Conservation (phyloP, 1,284 basidiomycete genomes). For the Cryptococcus amylolentus region DNA sequence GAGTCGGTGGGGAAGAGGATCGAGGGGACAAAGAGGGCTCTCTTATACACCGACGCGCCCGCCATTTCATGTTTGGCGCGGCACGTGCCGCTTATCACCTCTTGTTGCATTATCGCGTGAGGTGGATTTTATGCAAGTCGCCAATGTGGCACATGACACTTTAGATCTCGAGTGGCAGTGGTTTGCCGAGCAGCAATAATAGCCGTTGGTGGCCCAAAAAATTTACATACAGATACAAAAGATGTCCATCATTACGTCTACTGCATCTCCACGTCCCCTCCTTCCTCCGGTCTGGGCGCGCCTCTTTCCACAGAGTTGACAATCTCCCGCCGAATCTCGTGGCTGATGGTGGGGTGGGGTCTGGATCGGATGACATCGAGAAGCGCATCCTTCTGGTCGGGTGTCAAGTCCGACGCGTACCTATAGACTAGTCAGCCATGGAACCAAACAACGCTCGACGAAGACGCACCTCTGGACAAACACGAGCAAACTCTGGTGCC, state of each 20-base stretch:
- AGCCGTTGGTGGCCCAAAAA: not conserved
- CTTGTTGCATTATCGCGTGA: not conserved
- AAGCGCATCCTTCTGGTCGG: slow-evolving; percentile 97
- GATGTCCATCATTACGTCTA: slow-evolving; percentile 7
- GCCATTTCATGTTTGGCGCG: not conserved
- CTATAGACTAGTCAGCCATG: slow-evolving; percentile 49
- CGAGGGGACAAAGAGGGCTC: slow-evolving; percentile 1
- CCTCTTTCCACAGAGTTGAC: slow-evolving; percentile 55
- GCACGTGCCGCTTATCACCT: not conserved
- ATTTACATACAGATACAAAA: not conserved
- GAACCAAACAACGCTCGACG: not conserved
- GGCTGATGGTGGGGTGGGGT: slow-evolving; percentile 81
- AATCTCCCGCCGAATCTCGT: slow-evolving; percentile 83
- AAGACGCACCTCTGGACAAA: slow-evolving; percentile 77
- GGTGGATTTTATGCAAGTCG: not conserved
- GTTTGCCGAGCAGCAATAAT: no score
- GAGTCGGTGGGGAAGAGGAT: slow-evolving; percentile 9
- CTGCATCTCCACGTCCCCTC: slow-evolving; percentile 42
- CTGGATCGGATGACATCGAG: slow-evolving; percentile 86
- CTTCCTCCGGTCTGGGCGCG: slow-evolving; percentile 45
- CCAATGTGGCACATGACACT: not conserved
- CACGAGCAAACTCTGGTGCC: slow-evolving; percentile 95
- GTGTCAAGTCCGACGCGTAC: slow-evolving; percentile 93
- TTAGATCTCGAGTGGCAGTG: no score
- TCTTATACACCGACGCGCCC: not conserved